Conservation (phyloP, 768 basidiomycete species). For the Podaxis sp. region DNA sequence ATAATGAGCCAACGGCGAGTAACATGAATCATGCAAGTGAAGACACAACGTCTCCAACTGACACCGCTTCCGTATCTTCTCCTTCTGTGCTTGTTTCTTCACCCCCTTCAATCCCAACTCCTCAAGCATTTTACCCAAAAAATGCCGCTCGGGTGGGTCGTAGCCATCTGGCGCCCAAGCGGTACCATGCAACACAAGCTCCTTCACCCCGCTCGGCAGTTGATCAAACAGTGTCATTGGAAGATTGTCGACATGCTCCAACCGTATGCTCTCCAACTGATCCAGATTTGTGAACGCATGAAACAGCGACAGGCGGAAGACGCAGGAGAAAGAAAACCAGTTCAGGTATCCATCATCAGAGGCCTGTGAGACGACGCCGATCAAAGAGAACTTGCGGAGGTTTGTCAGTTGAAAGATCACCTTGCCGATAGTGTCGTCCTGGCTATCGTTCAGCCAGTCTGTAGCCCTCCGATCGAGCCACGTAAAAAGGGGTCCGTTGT, state of each 20-base stretch:
- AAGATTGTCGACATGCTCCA: conserved; percentile 5
- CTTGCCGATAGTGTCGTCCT: conserved; percentile 1
- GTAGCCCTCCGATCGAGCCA: background rate
- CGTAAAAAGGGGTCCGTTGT: conserved; percentile 4
- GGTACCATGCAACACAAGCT: background rate
- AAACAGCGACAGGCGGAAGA: background rate
- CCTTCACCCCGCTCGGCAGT: background rate
- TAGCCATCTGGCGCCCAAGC: conserved; percentile 8
- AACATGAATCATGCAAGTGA: background rate
- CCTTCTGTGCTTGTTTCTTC: background rate
- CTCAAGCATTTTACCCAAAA: background rate
- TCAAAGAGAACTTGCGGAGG: background rate
- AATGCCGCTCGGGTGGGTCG: background rate
- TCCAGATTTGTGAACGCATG: background rate
- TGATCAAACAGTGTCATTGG: background rate
- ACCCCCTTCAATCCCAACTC: background rate
- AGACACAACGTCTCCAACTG: conserved; percentile 3
- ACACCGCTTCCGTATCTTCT: background rate
- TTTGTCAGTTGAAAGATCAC: background rate
- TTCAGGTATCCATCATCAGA: conserved; percentile 5
- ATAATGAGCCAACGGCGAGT: background rate
- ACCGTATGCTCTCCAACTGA: background rate
- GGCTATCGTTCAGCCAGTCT: background rate
- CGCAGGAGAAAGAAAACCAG: background rate
- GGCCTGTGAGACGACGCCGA: conserved; percentile 8